A percentile compares a stretch with the other conserved stretches of the same genome.
These are phyloP conservation scores for Metschnikowia baotianmanensis DNA, from an alignment of 805 yeast species.

Conservation along the genomic window DNA sequence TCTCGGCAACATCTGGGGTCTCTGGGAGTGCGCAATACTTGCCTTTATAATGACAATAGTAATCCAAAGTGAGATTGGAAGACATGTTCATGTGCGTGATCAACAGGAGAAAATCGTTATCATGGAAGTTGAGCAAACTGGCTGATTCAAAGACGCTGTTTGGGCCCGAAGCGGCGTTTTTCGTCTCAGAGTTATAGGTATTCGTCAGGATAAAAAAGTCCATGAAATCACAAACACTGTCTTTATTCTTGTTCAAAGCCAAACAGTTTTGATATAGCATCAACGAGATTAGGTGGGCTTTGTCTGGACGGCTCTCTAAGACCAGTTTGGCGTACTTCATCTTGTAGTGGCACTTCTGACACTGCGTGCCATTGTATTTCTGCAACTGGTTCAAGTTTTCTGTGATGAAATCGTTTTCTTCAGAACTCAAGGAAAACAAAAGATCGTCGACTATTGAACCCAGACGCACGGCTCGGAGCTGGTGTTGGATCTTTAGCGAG, in stretches of 20 bases:
- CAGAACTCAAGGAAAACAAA: conserved; percentile 22
- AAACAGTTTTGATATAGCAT: conserved; percentile 37
- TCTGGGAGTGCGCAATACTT: conserved; percentile 49
- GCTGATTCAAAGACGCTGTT: conserved; percentile 17
- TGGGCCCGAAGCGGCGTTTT: conserved; percentile 23
- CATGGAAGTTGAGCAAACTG: conserved; percentile 32
- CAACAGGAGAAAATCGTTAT: conserved; percentile 40
- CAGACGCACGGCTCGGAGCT: conserved; percentile 13
- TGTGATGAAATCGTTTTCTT: conserved; percentile 30
- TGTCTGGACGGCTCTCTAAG: conserved; percentile 28
- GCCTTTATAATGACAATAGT: conserved; percentile 54
- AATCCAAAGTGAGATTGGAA: conserved; percentile 38
- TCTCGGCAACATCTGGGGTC: conserved; percentile 46
- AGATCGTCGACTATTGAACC: conserved; percentile 25
- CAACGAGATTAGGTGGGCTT: conserved; percentile 35
- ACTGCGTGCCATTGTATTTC: conserved; percentile 30
- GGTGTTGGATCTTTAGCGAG: conserved; percentile 22
- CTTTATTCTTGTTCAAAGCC: conserved; percentile 25
- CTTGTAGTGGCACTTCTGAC: conserved; percentile 37
- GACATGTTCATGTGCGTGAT: conserved; percentile 35
- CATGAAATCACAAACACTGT: conserved; percentile 31
- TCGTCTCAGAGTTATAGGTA: conserved; percentile 20
- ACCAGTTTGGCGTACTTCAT: conserved; percentile 29
- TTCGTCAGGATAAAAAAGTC: conserved; percentile 41
- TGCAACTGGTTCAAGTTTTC: conserved; percentile 28